Percentiles rank a stretch among this genome's conserved stretches.
Evolutionary conservation across 202 grass and related monocot species (phyloP).

Genomic region (Musa balbisiana): DNA sequence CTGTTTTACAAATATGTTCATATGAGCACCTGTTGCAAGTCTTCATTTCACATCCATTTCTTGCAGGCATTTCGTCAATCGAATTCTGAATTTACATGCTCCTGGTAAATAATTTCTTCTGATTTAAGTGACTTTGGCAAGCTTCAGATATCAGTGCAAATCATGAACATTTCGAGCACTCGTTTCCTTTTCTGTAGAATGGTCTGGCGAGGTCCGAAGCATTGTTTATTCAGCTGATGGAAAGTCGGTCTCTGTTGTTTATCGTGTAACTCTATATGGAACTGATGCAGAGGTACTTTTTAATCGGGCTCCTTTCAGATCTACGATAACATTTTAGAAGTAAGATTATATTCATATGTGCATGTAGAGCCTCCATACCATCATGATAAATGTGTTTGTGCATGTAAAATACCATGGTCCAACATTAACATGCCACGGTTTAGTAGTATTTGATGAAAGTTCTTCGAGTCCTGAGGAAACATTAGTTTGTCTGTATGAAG

Average conservation of each 20-base stretch:
- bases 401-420: neutral
- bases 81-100: constrained; percentile 70
- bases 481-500: no score
- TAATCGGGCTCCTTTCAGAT: neutral
- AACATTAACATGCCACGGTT: no score
- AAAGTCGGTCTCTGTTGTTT: constrained; percentile 73
- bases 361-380: neutral
- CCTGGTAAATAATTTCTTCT: constrained; percentile 37
- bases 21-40: neutral
- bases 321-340: neutral
- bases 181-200: constrained; percentile 46
- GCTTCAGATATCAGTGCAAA: neutral
- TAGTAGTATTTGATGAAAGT: no score
- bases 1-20: neutral
- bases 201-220: constrained; percentile 81
- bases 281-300: constrained; percentile 78
- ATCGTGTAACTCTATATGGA: constrained; percentile 78
- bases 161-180: constrained; percentile 20
- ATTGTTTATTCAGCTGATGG: constrained; percentile 75
- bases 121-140: neutral
- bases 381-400: neutral
- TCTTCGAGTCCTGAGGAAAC: no score
- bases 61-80: constrained; percentile 88
- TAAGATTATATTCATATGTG: neutral
- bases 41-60: constrained; percentile 1